These are phyloP conservation scores for Ceratobasidium sp. DNA, from an alignment of 1,284 basidiomycete genomes.

Conservation along the genomic window DNA sequence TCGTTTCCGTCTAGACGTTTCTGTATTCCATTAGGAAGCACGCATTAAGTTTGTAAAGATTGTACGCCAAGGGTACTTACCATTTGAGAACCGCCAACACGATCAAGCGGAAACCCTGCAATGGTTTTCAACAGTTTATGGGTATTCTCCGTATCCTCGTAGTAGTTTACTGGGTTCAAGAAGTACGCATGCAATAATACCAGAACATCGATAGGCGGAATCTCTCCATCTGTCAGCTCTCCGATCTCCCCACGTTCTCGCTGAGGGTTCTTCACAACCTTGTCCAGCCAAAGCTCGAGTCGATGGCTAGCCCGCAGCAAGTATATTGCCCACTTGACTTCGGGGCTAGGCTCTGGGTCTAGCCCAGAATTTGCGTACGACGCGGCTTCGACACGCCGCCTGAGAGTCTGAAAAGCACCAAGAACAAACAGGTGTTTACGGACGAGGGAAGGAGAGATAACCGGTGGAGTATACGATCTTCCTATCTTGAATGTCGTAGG, in stretches of 20 bases:
- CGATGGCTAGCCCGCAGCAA: constrained; percentile 10
- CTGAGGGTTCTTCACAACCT: constrained; percentile 22
- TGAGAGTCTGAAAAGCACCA: constrained; percentile 37
- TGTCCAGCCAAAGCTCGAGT: constrained; percentile 25
- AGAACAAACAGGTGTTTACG: constrained; percentile 37
- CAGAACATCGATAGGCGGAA: constrained; percentile 24
- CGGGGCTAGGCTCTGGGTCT: constrained; percentile 24
- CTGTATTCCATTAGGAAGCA: not conserved
- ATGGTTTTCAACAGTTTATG: constrained; percentile 14
- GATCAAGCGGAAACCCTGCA: constrained; percentile 34
- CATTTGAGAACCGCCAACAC: constrained; percentile 16
- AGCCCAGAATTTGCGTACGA: constrained; percentile 33
- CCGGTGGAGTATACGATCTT: constrained; percentile 22
- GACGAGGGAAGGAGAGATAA: constrained; percentile 17
- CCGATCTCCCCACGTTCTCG: constrained; percentile 22
- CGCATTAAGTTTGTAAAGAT: not conserved
- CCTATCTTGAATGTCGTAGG: constrained; percentile 34
- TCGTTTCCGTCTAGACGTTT: constrained; percentile 27
- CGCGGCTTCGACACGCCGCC: constrained; percentile 34
- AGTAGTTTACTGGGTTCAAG: constrained; percentile 32
- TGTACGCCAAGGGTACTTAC: not conserved
- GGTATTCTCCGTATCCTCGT: constrained; percentile 27
- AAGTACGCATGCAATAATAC: constrained; percentile 29
- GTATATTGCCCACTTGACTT: constrained; percentile 38
- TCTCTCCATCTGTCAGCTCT: constrained; percentile 20